A percentile compares a stretch with the other conserved stretches of the same genome.
These are phyloP conservation scores for Syncephalastrum monosporum DNA, from an alignment of 371 early-diverging fungal species.

Conservation along the genomic window DNA sequence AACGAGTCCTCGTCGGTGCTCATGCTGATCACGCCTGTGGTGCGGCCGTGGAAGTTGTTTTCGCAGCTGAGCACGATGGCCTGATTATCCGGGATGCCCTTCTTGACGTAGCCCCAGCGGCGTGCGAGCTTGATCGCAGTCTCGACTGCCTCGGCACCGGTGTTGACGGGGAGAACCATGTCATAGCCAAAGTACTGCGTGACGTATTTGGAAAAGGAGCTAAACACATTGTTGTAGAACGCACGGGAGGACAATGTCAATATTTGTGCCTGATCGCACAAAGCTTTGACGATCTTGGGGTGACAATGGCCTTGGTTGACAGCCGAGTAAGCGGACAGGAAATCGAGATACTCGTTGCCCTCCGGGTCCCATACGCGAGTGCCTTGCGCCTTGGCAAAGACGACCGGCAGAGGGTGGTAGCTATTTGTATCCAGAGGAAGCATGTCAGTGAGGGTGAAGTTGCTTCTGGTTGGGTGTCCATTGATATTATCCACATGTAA, in stretches of 20 bases:
- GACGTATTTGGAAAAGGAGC: slow-evolving; percentile 87
- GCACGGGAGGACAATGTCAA: slow-evolving; percentile 92
- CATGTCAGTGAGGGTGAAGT: not conserved
- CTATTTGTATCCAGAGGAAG: slow-evolving; percentile 31
- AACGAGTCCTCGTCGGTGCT: slow-evolving; percentile 90
- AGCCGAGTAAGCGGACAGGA: slow-evolving; percentile 95
- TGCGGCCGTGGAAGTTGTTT: slow-evolving; percentile 98
- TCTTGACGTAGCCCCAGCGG: slow-evolving; percentile 94
- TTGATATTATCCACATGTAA: not conserved
- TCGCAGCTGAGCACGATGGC: slow-evolving; percentile 84
- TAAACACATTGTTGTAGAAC: slow-evolving; percentile 94
- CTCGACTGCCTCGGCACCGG: slow-evolving; percentile 98
- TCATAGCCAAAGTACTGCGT: slow-evolving; percentile 95
- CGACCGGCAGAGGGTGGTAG: slow-evolving; percentile 97
- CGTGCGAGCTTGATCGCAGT: slow-evolving; percentile 98
- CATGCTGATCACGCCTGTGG: slow-evolving; percentile 94
- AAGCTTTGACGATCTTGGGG: slow-evolving; percentile 91
- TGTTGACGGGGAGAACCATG: slow-evolving; percentile 98
- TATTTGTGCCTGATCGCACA: slow-evolving; percentile 84
- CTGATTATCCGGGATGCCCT: slow-evolving; percentile 81
- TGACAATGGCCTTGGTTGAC: slow-evolving; percentile 98
- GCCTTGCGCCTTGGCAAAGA: slow-evolving; percentile 88
- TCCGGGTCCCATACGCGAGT: slow-evolving; percentile 95
- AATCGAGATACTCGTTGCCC: slow-evolving; percentile 93
- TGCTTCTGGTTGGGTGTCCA: not conserved